Percentiles rank a stretch among this genome's conserved stretches.
These are phyloP conservation scores for Juglanconis juglandina DNA, from an alignment of 2,329 filamentous ascomycete species.

Conservation along the genomic window DNA sequence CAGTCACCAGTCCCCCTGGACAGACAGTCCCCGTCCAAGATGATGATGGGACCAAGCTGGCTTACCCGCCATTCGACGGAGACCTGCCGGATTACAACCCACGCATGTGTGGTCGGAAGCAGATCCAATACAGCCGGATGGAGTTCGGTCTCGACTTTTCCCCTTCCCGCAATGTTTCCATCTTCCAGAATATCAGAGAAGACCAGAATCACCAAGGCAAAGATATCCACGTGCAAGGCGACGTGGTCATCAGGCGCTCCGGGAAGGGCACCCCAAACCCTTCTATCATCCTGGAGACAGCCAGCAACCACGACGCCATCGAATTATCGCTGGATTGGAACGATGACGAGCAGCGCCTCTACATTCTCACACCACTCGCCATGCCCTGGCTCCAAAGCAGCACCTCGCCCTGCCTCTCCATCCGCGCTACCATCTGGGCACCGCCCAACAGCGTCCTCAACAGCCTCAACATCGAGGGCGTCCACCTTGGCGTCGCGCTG, in stretches of 20 bases:
- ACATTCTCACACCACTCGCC: constrained; percentile 36
- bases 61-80: constrained; percentile 26
- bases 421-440: constrained; percentile 45
- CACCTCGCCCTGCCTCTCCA: constrained; percentile 42
- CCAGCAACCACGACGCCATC: constrained; percentile 43
- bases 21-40: constrained; percentile 13
- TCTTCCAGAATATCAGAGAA: constrained; percentile 36
- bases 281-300: constrained; percentile 40
- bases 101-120: constrained; percentile 22
- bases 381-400: constrained; percentile 20
- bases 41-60: constrained; percentile 20
- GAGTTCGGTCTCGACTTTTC: constrained; percentile 34
- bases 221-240: constrained; percentile 40
- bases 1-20: neutral
- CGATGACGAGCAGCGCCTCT: constrained; percentile 34
- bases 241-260: constrained; percentile 41
- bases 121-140: constrained; percentile 27
- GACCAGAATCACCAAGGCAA: constrained; percentile 23
- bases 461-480: constrained; percentile 32
- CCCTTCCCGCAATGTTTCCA: constrained; percentile 31
- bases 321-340: constrained; percentile 32
- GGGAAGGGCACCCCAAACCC: constrained; percentile 32
- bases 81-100: constrained; percentile 19
- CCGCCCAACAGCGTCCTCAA: constrained; percentile 39
- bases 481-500: constrained; percentile 39